These are phyloP conservation scores for Trichoderma lentiforme DNA, from an alignment of 2,329 filamentous ascomycete species.

Conservation along the genomic window DNA sequence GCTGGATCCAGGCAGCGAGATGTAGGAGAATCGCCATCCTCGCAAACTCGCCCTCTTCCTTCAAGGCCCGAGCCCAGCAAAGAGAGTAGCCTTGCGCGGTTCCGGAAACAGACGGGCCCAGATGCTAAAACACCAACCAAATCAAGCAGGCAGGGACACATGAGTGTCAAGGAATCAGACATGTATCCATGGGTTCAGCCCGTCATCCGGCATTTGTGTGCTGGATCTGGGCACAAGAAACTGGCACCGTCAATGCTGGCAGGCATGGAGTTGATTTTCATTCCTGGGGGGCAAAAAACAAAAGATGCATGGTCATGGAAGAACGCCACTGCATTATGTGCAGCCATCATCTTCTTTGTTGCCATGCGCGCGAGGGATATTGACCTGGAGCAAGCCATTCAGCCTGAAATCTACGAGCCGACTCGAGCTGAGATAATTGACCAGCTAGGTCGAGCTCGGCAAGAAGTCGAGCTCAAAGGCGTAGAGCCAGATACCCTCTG, in stretches of 20 bases:
- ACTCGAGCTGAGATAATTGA: slow-evolving; percentile 46
- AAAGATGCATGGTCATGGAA: slow-evolving; percentile 48
- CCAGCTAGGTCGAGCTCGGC: slow-evolving; percentile 40
- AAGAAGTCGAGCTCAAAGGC: slow-evolving; percentile 37
- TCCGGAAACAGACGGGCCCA: slow-evolving; percentile 36
- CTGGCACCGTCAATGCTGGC: slow-evolving; percentile 72
- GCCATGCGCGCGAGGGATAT: slow-evolving; percentile 47
- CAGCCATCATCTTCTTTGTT: slow-evolving; percentile 60
- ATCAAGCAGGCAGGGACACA: slow-evolving; percentile 34
- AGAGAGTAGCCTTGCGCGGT: slow-evolving; percentile 42
- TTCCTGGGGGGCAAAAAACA: slow-evolving; percentile 41
- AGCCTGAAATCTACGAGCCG: slow-evolving; percentile 44
- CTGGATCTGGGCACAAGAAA: slow-evolving; percentile 55
- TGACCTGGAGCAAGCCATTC: slow-evolving; percentile 37
- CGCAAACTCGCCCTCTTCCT: slow-evolving; percentile 33
- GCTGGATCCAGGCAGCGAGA: slow-evolving; percentile 33
- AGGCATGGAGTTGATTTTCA: slow-evolving; percentile 60
- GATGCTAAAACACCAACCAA: slow-evolving; percentile 40
- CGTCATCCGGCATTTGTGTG: slow-evolving; percentile 61
- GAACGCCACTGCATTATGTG: slow-evolving; percentile 54
- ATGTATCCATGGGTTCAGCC: slow-evolving; percentile 67
- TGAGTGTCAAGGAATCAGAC: slow-evolving; percentile 31
- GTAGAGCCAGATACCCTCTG: slow-evolving; percentile 48
- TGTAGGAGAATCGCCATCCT: slow-evolving; percentile 25
- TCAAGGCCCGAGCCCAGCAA: slow-evolving; percentile 47